A percentile compares a stretch with the other conserved stretches of the same genome.
Evolutionary conservation across 768 basidiomycete species (phyloP).

Genomic region (Phanerochaete carnosa): DNA sequence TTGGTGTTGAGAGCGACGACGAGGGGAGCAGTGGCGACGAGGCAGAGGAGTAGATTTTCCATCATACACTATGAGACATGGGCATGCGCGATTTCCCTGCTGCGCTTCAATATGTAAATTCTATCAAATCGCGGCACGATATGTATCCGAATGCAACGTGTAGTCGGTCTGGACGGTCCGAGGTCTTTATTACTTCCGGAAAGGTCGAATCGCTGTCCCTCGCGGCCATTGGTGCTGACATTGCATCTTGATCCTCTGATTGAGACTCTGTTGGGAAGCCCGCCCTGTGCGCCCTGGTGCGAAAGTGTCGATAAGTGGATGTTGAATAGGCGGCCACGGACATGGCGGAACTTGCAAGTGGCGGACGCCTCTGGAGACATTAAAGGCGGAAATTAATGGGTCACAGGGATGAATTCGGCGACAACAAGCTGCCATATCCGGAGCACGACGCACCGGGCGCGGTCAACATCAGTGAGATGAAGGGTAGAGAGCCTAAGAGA

Average conservation of each 20-base stretch:
- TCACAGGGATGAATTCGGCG: background rate
- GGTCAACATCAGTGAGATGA: background rate
- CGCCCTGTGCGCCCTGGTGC: background rate
- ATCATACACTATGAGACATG: background rate
- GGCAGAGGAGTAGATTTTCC: conserved; percentile 20
- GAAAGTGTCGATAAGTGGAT: background rate
- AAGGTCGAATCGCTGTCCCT: background rate
- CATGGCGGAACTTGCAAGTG: background rate
- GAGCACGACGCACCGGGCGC: background rate
- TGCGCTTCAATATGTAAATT: background rate
- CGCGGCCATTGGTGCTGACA: background rate
- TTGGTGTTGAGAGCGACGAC: conserved; percentile 66
- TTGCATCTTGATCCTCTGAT: background rate
- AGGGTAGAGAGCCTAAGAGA: background rate
- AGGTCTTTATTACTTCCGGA: background rate
- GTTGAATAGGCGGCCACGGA: background rate
- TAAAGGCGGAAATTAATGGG: background rate
- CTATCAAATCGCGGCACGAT: background rate
- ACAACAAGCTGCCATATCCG: background rate
- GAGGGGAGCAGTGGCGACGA: conserved; percentile 61
- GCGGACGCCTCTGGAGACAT: background rate
- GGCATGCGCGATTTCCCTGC: background rate
- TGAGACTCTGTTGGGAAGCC: background rate
- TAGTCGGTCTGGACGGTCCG: background rate
- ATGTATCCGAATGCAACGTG: background rate